These are phyloP conservation scores for Annona squamosa DNA, from an alignment of 164 flowering plant genomes.

Conservation along the genomic window DNA sequence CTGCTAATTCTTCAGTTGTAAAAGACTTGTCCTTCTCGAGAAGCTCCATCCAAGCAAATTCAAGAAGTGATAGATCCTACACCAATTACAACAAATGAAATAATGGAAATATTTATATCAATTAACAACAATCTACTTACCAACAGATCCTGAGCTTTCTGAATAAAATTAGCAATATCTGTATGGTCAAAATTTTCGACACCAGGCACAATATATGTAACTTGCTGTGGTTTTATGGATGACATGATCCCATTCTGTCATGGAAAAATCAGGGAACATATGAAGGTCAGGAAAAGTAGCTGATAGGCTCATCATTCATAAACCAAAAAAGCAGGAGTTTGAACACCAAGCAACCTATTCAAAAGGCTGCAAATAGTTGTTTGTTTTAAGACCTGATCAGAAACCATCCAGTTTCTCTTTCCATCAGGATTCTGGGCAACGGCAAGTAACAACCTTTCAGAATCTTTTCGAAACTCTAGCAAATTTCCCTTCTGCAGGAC, in stretches of 20 bases:
- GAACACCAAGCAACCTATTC: constrained; percentile 42
- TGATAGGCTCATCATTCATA: constrained; percentile 4
- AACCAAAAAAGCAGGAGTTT: constrained; percentile 8
- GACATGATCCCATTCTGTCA: constrained; percentile 70
- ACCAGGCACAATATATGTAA: constrained; percentile 84
- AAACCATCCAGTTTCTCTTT: constrained; percentile 93
- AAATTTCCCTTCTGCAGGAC: constrained; percentile 50
- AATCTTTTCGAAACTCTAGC: constrained; percentile 79
- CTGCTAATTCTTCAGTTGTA: constrained; percentile 75
- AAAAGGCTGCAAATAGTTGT: constrained; percentile 30
- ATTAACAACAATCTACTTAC: constrained; percentile 29
- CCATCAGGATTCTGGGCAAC: constrained; percentile 93
- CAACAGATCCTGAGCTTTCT: constrained; percentile 58
- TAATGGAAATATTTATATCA: background rate
- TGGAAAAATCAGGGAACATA: constrained; percentile 5
- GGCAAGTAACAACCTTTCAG: constrained; percentile 74
- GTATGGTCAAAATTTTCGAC: constrained; percentile 55
- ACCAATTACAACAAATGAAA: background rate
- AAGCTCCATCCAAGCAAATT: constrained; percentile 92
- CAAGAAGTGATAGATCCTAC: constrained; percentile 77
- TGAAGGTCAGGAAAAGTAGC: constrained; percentile 5
- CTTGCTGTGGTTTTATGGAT: constrained; percentile 88
- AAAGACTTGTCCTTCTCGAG: constrained; percentile 68
- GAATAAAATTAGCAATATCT: constrained; percentile 56
- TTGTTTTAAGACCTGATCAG: constrained; percentile 73